These are phyloP conservation scores for Areca catechu DNA, from an alignment of 176 grass and related monocot genomes.

Conservation along the genomic window DNA sequence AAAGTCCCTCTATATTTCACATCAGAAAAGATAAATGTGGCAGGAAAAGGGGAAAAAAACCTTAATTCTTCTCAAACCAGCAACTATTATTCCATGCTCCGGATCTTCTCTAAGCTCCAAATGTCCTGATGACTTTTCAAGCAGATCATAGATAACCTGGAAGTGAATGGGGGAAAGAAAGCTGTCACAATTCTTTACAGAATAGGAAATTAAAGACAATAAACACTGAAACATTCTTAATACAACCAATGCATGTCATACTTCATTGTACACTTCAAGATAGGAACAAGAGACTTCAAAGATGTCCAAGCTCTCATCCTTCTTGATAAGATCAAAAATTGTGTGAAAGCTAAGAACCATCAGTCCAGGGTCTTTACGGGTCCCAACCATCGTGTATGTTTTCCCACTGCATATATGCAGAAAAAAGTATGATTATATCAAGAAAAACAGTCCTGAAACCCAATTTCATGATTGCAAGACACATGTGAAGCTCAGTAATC, in stretches of 20 bases:
- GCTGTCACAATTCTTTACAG: no score
- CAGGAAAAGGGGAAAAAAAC: constrained; percentile 27
- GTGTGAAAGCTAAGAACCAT: constrained; percentile 98
- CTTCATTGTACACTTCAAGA: constrained; percentile 99
- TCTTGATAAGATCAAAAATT: constrained; percentile 96
- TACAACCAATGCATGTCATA: constrained; percentile 15
- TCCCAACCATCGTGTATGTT: constrained; percentile 99
- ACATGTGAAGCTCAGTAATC: no score
- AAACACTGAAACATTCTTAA: constrained; percentile 3
- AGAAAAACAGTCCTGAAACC: not conserved
- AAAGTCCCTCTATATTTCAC: no score
- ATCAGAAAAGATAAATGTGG: no score
- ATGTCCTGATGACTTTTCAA: constrained; percentile 94
- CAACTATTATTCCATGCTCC: constrained; percentile 84
- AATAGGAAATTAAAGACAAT: constrained; percentile 1
- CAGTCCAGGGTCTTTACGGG: constrained; percentile 73
- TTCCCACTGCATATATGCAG: constrained; percentile 59
- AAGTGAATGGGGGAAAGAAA: constrained; percentile 14
- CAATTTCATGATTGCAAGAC: no score
- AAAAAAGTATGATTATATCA: constrained; percentile 16
- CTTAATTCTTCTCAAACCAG: constrained; percentile 98
- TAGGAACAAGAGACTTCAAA: constrained; percentile 97
- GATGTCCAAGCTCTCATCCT: constrained; percentile 53
- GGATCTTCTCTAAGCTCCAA: constrained; percentile 98
- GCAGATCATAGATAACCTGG: constrained; percentile 98